Evolutionary conservation across 176 grass and related monocot species (phyloP).

Genomic region (Rhynchospora pubera): DNA sequence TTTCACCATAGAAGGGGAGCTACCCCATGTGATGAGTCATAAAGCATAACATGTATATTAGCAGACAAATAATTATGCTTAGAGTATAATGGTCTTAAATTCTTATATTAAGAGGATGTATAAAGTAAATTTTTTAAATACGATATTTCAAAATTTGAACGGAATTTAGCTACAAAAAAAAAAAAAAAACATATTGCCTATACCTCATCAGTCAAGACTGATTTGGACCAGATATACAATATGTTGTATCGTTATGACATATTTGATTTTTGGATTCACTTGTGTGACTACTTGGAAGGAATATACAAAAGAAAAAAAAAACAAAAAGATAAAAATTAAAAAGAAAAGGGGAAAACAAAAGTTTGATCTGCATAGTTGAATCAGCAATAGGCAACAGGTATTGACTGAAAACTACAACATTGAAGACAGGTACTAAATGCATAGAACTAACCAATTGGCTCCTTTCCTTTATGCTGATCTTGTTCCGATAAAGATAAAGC

Average conservation of each 20-base stretch:
- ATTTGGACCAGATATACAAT: neutral
- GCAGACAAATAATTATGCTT: neutral
- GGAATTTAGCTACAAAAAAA: neutral
- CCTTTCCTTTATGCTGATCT: conserved; percentile 62
- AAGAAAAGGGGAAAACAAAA: neutral
- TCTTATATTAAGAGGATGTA: neutral
- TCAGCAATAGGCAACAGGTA: neutral
- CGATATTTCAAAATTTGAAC: neutral
- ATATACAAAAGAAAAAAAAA: neutral
- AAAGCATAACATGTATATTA: conserved; percentile 18
- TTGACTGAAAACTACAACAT: neutral
- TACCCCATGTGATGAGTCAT: neutral
- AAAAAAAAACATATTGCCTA: neutral
- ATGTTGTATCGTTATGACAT: neutral
- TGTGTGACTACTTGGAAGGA: neutral
- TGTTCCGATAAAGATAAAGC: conserved; percentile 72
- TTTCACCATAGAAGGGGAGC: conserved; percentile 3
- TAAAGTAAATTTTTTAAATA: neutral
- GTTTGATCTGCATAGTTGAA: neutral
- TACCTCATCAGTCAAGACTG: neutral
- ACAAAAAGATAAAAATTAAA: neutral
- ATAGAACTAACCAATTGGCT: conserved; percentile 54
- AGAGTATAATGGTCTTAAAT: neutral
- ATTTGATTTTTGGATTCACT: neutral
- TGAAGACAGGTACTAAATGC: neutral